A percentile compares a stretch with the other conserved stretches of the same genome.
phyloP scores from a whole-genome alignment of 495 filamentous ascomycete species.

The Penicillium manginii region DNA sequence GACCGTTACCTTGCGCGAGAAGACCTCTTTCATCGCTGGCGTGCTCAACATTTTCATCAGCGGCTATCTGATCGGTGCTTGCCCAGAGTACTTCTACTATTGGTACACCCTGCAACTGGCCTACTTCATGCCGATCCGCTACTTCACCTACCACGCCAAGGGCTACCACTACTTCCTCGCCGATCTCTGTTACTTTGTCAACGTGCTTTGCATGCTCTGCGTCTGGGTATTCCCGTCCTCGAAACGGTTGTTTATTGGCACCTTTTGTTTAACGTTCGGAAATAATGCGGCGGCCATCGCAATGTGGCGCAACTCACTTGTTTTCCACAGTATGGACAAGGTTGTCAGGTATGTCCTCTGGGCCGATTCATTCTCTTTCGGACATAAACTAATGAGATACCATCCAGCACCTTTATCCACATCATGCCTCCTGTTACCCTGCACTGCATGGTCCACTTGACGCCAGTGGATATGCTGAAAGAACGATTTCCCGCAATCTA shows the following conservation, averaged over 20 bases:
- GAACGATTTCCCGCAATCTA: slow-evolving; percentile 85
- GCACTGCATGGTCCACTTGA: slow-evolving; percentile 88
- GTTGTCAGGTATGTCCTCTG: slow-evolving; percentile 68
- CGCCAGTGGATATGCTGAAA: slow-evolving; percentile 63
- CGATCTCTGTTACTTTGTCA: slow-evolving; percentile 98
- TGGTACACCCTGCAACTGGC: slow-evolving; percentile 88
- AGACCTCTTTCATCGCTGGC: slow-evolving; percentile 92
- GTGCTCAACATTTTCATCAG: slow-evolving; percentile 97
- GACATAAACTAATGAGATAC: not conserved
- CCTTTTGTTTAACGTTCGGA: slow-evolving; percentile 89
- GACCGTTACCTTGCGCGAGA: slow-evolving; percentile 86
- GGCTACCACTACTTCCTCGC: slow-evolving; percentile 98
- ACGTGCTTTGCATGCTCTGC: slow-evolving; percentile 77
- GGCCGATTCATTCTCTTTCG: slow-evolving; percentile 28
- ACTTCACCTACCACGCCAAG: slow-evolving; percentile 82
- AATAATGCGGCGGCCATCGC: slow-evolving; percentile 98
- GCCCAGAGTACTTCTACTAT: slow-evolving; percentile 81
- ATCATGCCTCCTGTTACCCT: slow-evolving; percentile 96
- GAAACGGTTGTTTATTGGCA: slow-evolving; percentile 89
- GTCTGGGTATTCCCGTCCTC: slow-evolving; percentile 92
- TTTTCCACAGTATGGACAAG: slow-evolving; percentile 98
- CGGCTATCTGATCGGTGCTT: slow-evolving; percentile 88
- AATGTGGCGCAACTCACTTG: slow-evolving; percentile 98
- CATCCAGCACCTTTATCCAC: slow-evolving; percentile 84
- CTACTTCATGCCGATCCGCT: slow-evolving; percentile 97